Evolutionary conservation across 805 yeast genomes (phyloP), one percentile per base, ranked within the genome.

Genomic region (Hermanozyma aechmeae): DNA sequence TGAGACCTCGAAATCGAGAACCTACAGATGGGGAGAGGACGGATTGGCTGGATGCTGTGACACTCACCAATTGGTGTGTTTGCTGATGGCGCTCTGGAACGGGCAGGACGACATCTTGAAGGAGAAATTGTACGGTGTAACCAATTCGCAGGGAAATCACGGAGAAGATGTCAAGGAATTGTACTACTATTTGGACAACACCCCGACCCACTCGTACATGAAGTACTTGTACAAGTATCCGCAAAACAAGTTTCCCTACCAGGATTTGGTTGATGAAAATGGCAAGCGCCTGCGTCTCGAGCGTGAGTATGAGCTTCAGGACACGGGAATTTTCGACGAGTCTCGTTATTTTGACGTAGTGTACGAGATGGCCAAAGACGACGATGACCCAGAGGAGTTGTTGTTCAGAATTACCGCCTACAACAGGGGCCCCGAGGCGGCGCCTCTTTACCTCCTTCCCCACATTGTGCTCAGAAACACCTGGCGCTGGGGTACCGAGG

Each of bases 1-100:
- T 51, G 93, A 83, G 35, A 85, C 83, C 36, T 79, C 93, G 2
- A 66, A 75, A 35, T 72, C 86, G 14, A 63, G 96, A 40, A 73
- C 83, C 10, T 86, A 81, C 51, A 66, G 96, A 25, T 86, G 96
- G 96, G 95, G 95, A 24, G 96, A 87, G 53, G 96, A 86, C 51
- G 96, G 96, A 2, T 60, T 86, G 42, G 93, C 89, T 8, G 96
- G 96, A 28, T 79, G 83, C 13, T 72, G 82, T 37, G 96, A 86
- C 50, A 73, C 81, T 37, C 85, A 80, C 47, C 95, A 83, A 48
- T 54, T 72, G 40, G 60, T 83, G 18, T 79, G 89, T 50, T 53
- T 83, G 42, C 70, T 81, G n/a, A 64, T 86, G 62, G 95, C 87
- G 3, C 63, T 87, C 36, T 86, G 96, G 96, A 86, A 86, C 58